Percentiles rank a stretch among this genome's conserved stretches.
Evolutionary conservation across 768 basidiomycete genomes (phyloP).

Genomic region (Daedaleopsis nitida): DNA sequence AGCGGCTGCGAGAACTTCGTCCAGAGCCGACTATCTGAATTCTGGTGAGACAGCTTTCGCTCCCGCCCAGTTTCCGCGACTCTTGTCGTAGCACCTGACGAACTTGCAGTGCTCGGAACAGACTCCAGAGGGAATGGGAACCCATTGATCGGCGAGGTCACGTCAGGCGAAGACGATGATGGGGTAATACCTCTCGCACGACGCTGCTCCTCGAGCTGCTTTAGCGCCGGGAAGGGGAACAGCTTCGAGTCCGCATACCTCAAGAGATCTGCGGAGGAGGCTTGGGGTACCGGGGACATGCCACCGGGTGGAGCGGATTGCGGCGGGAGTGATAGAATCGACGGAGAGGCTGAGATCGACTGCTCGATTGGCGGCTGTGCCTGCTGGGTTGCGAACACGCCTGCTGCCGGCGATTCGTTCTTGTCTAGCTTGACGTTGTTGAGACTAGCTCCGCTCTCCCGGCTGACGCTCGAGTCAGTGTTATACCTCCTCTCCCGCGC

Average conservation of each 20-base stretch:
- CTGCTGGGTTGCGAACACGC: constrained; percentile 39
- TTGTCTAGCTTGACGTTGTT: constrained; percentile 64
- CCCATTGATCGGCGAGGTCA: constrained; percentile 44
- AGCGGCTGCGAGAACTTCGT: constrained; percentile 49
- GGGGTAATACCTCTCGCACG: constrained; percentile 53
- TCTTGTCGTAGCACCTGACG: constrained; percentile 49
- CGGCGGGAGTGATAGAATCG: constrained; percentile 61
- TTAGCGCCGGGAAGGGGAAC: constrained; percentile 88
- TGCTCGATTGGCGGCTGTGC: constrained; percentile 46
- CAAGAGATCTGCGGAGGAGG: constrained; percentile 66
- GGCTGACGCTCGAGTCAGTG: constrained; percentile 71
- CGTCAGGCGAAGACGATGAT: constrained; percentile 53
- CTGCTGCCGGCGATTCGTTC: constrained; percentile 30
- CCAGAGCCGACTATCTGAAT: constrained; percentile 66
- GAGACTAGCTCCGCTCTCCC: constrained; percentile 76
- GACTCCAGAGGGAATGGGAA: constrained; percentile 40
- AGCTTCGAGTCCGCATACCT: constrained; percentile 81
- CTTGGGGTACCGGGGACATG: constrained; percentile 78
- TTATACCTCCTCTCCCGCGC: constrained; percentile 67
- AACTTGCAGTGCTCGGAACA: constrained; percentile 42
- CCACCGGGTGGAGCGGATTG: constrained; percentile 51
- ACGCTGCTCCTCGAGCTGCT: constrained; percentile 73
- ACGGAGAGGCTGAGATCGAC: constrained; percentile 67
- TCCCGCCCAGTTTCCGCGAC: constrained; percentile 57
- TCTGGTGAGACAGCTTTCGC: constrained; percentile 66